Conservation (phyloP, 306 rosid species). For the Pyrus betulifolia region DNA sequence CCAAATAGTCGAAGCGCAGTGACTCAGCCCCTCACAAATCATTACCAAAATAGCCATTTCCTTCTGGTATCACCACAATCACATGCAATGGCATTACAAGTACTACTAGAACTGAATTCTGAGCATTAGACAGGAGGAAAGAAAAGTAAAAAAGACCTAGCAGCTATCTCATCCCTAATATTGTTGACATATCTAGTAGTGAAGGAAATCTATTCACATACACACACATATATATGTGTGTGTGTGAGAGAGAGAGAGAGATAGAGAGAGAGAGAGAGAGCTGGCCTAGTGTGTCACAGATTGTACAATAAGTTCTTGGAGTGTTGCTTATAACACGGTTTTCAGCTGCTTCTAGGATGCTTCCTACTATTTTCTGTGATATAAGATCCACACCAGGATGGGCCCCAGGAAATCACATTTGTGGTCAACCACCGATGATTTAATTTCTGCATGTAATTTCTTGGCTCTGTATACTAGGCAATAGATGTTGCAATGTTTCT, state of each 20-base stretch:
- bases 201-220: neutral
- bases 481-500: neutral
- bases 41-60: conserved; percentile 17
- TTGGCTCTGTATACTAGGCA: too few species aligned
- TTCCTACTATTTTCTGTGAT: conserved; percentile 9
- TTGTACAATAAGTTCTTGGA: neutral
- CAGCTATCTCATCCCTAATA: neutral
- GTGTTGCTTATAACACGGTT: neutral
- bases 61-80: neutral
- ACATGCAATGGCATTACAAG: neutral
- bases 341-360: conserved; percentile 30
- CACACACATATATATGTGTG: too few species aligned
- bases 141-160: too few species aligned
- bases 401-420: neutral
- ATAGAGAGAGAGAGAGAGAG: neutral
- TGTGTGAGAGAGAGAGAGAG: too few species aligned
- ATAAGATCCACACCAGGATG: neutral
- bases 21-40: conserved; percentile 5
- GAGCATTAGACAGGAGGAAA: too few species aligned
- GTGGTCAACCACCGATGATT: neutral
- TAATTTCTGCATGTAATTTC: neutral
- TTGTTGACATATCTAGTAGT: neutral
- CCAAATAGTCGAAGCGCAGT: conserved; percentile 35
- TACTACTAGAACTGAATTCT: too few species aligned
- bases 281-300: neutral